phyloP scores from a whole-genome alignment of 2,329 filamentous ascomycete species.

The Exophiala bonariae region DNA sequence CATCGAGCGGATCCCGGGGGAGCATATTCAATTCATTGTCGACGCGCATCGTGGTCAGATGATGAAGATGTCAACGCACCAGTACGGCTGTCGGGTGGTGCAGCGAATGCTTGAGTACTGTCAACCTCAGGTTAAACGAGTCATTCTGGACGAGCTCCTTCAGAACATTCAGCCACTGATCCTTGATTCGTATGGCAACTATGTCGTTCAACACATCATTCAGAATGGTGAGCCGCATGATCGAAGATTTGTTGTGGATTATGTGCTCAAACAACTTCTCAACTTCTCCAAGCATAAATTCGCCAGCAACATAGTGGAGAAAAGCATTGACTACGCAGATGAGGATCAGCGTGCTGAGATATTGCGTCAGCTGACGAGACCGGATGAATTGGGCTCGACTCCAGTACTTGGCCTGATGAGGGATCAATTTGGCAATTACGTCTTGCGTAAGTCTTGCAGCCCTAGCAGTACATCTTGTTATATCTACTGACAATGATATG shows the following conservation, averaged over 20 bases:
- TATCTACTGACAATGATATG: conserved; percentile 31
- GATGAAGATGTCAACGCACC: conserved; percentile 70
- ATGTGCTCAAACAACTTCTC: conserved; percentile 72
- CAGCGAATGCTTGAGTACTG: conserved; percentile 88
- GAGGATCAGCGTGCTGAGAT: conserved; percentile 70
- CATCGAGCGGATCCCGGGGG: conserved; percentile 74
- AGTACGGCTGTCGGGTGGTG: conserved; percentile 88
- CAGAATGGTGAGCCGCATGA: conserved; percentile 73
- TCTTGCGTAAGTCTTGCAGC: conserved; percentile 73
- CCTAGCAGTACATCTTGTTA: background rate
- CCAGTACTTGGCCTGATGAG: conserved; percentile 78
- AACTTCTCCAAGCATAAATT: conserved; percentile 90
- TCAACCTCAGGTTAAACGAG: conserved; percentile 66
- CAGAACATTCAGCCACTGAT: conserved; percentile 70
- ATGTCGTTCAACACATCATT: conserved; percentile 92
- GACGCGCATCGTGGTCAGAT: conserved; percentile 76
- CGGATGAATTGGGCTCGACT: conserved; percentile 64
- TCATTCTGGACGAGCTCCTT: conserved; percentile 78
- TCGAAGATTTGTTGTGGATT: conserved; percentile 67
- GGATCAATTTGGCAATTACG: conserved; percentile 93
- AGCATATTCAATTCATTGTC: conserved; percentile 83
- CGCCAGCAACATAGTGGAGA: conserved; percentile 96
- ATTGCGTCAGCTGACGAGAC: conserved; percentile 60
- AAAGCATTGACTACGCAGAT: conserved; percentile 74
- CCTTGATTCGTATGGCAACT: conserved; percentile 89